Conservation (phyloP, 768 basidiomycete genomes). For the Lactarius quietus region DNA sequence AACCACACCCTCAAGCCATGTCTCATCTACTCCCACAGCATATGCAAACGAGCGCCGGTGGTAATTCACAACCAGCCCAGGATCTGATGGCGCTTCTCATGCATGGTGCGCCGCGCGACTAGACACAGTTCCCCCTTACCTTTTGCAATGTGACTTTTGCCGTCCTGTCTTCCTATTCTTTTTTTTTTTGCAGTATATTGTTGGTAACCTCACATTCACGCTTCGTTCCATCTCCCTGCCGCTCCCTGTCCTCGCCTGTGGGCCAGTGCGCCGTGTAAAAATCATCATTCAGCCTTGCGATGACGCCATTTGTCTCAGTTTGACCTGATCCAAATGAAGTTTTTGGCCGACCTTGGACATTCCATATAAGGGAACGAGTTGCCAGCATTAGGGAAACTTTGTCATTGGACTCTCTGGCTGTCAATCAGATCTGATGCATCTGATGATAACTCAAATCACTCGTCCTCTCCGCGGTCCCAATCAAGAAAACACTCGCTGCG, state of each 20-base stretch:
- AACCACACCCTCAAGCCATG: slow-evolving; percentile 55
- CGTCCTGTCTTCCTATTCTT: background rate
- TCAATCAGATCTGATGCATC: slow-evolving; percentile 5
- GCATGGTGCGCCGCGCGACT: slow-evolving; percentile 67
- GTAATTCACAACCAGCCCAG: slow-evolving; percentile 56
- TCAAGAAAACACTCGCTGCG: background rate
- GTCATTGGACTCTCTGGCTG: slow-evolving; percentile 6
- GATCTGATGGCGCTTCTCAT: slow-evolving; percentile 84
- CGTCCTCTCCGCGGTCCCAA: slow-evolving; percentile 12
- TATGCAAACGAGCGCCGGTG: slow-evolving; percentile 49
- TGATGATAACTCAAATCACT: background rate
- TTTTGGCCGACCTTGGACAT: slow-evolving; percentile 11
- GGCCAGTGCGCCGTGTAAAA: slow-evolving; percentile 13
- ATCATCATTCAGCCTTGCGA: slow-evolving; percentile 8
- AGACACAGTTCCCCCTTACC: slow-evolving; percentile 24
- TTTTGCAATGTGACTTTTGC: slow-evolving; percentile 5
- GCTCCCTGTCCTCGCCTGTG: slow-evolving; percentile 1
- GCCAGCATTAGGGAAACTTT: slow-evolving; percentile 21
- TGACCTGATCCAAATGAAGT: slow-evolving; percentile 7
- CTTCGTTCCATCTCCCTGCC: slow-evolving; percentile 9
- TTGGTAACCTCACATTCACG: slow-evolving; percentile 13
- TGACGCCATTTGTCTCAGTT: slow-evolving; percentile 19
- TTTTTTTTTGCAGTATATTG: slow-evolving; percentile 17
- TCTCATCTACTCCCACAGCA: slow-evolving; percentile 52
- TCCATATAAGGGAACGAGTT: slow-evolving; percentile 13